Evolutionary conservation across 1,284 basidiomycete species (phyloP).

Genomic region (Microbotryum intermedium): DNA sequence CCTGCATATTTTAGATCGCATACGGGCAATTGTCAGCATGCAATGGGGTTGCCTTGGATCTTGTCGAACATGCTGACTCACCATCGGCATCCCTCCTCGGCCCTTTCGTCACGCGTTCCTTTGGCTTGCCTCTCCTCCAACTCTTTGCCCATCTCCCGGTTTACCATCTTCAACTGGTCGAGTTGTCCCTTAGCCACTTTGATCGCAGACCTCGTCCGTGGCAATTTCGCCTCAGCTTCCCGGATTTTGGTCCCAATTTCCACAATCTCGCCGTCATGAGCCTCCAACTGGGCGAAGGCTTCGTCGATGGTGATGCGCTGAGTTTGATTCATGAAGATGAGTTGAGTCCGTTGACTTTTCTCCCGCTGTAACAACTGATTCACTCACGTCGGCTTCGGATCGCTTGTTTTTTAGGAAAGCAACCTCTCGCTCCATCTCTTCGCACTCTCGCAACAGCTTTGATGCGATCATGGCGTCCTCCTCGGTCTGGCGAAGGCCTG

Average conservation of each 20-base stretch:
- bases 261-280: slow-evolving; percentile 20
- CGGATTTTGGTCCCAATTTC: slow-evolving; percentile 9
- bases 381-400: slow-evolving; percentile 14
- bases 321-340: neutral
- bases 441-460: slow-evolving; percentile 16
- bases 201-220: slow-evolving; percentile 17
- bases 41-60: too few relatives aligned
- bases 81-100: slow-evolving; percentile 31
- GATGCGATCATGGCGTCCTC: slow-evolving; percentile 12
- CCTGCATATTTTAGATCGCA: neutral
- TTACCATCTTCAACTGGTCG: slow-evolving; percentile 20
- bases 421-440: slow-evolving; percentile 29
- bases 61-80: slow-evolving; percentile 6
- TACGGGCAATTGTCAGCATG: too few relatives aligned
- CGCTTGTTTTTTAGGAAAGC: slow-evolving; percentile 31
- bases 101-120: slow-evolving; percentile 28
- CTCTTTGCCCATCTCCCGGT: slow-evolving; percentile 20
- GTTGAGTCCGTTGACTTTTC: too few relatives aligned
- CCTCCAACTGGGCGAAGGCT: slow-evolving; percentile 16
- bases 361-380: neutral
- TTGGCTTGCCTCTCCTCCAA: slow-evolving; percentile 27
- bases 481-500: neutral
- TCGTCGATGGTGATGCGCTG: slow-evolving; percentile 32
- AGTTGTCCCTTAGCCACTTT: slow-evolving; percentile 24
- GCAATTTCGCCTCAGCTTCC: slow-evolving; percentile 11